These are phyloP conservation scores for Rickenella mellea DNA, from an alignment of 768 basidiomycete genomes.

Conservation along the genomic window DNA sequence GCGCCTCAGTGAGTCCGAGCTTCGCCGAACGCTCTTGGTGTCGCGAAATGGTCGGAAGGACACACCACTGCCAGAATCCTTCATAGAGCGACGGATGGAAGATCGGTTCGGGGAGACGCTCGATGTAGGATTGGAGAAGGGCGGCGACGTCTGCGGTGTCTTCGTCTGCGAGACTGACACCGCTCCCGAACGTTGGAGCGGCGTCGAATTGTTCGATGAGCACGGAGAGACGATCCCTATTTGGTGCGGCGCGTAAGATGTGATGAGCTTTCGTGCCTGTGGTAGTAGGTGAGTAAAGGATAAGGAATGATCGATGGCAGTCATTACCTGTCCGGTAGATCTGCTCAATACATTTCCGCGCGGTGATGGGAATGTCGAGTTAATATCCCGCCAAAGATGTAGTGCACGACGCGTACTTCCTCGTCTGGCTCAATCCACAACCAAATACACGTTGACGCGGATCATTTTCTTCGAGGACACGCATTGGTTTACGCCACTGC, in stretches of 20 bases:
- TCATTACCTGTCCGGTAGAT: slow-evolving; percentile 36
- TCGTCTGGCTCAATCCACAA: too few relatives aligned
- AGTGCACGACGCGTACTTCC: too few relatives aligned
- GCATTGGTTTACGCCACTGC: too few relatives aligned
- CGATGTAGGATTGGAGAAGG: slow-evolving; percentile 36
- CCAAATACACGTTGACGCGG: too few relatives aligned
- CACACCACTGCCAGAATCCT: slow-evolving; percentile 34
- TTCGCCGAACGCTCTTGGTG: slow-evolving; percentile 20
- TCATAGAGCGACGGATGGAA: slow-evolving; percentile 30
- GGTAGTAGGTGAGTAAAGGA: neutral
- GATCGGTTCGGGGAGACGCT: slow-evolving; percentile 36
- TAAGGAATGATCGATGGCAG: neutral
- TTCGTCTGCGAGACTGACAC: slow-evolving; percentile 17
- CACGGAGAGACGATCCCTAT: slow-evolving; percentile 27
- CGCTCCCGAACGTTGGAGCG: slow-evolving; percentile 15
- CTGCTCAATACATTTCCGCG: slow-evolving; percentile 37
- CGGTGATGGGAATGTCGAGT: too few relatives aligned
- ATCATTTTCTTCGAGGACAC: too few relatives aligned
- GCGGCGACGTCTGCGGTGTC: slow-evolving; percentile 34
- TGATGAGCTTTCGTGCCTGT: slow-evolving; percentile 33
- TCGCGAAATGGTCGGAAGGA: slow-evolving; percentile 30
- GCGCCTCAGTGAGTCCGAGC: slow-evolving; percentile 24
- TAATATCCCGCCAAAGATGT: too few relatives aligned
- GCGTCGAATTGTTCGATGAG: slow-evolving; percentile 30
- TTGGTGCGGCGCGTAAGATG: slow-evolving; percentile 33